Percentiles rank a stretch among this genome's conserved stretches.
phyloP scores from a whole-genome alignment of 2,329 filamentous ascomycete species.

The Escovopsis sp. region DNA sequence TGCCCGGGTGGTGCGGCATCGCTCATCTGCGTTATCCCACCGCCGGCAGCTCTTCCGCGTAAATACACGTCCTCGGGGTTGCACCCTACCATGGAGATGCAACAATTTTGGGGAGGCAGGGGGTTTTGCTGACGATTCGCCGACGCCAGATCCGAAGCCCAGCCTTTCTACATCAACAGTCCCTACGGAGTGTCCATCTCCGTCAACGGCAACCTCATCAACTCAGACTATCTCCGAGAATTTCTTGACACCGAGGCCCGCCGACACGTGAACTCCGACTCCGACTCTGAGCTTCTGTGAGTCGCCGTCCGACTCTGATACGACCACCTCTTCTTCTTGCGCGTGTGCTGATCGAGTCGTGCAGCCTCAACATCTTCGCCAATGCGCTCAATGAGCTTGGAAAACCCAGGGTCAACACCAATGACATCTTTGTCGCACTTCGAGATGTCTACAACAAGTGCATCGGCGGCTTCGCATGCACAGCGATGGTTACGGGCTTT shows the following conservation, averaged over 20 bases:
- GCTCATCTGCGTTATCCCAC: constrained; percentile 83
- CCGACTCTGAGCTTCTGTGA: constrained; percentile 51
- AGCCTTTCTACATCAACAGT: constrained; percentile 79
- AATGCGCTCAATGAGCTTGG: constrained; percentile 66
- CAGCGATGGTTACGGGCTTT: background rate
- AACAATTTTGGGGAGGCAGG: too few relatives aligned
- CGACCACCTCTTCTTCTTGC: background rate
- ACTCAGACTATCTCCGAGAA: constrained; percentile 52
- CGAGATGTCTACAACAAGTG: constrained; percentile 24
- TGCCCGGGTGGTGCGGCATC: constrained; percentile 22
- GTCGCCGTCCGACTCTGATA: background rate
- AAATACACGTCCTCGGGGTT: constrained; percentile 6
- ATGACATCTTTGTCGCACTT: constrained; percentile 62
- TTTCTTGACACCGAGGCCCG: constrained; percentile 67
- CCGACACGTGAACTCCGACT: constrained; percentile 81
- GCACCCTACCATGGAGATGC: background rate
- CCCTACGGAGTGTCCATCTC: constrained; percentile 71
- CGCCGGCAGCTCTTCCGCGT: constrained; percentile 45
- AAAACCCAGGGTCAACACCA: constrained; percentile 64
- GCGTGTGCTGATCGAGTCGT: constrained; percentile 11
- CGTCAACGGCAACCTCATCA: constrained; percentile 81
- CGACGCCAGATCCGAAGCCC: constrained; percentile 57
- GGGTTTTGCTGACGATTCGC: background rate
- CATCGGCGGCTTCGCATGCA: background rate
- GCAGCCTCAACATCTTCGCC: constrained; percentile 64